Evolutionary conservation across 2,329 filamentous ascomycete species (phyloP).

Genomic region (Aspergillus ustus): DNA sequence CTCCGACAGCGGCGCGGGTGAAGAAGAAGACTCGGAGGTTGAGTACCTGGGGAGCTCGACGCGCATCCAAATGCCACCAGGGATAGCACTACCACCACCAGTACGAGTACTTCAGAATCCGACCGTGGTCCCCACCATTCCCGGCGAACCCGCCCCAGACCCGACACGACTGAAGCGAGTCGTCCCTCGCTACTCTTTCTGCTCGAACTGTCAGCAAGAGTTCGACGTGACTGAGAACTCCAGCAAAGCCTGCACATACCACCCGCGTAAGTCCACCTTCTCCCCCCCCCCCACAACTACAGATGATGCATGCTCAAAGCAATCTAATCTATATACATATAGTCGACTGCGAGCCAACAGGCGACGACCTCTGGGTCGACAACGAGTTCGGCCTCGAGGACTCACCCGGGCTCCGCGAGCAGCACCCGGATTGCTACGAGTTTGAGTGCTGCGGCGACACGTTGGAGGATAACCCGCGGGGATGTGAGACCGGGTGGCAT

Average conservation of each 20-base stretch:
- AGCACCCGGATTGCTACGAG: background rate
- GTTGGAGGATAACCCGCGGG: background rate
- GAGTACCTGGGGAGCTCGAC: too few species aligned
- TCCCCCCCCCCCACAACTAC: too few species aligned
- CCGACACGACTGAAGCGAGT: background rate
- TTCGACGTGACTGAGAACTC: slow-evolving; percentile 7
- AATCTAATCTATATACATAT: background rate
- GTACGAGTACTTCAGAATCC: too few species aligned
- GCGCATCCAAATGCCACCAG: background rate
- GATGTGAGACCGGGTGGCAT: background rate
- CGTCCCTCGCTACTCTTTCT: background rate
- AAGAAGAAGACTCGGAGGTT: too few species aligned
- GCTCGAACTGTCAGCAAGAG: background rate
- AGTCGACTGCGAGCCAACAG: background rate
- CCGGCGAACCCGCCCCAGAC: too few species aligned
- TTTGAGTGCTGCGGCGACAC: background rate
- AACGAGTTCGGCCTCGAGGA: background rate
- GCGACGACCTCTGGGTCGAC: background rate
- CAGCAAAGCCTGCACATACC: background rate
- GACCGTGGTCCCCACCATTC: too few species aligned
- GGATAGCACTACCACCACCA: too few species aligned
- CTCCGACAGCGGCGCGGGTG: too few species aligned
- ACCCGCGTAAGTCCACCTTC: background rate
- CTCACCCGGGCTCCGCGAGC: background rate
- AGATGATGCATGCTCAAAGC: too few species aligned